These are phyloP conservation scores for Debaryomycetaceae sp. DNA, from an alignment of 1,139 yeast genomes.

Conservation along the genomic window DNA sequence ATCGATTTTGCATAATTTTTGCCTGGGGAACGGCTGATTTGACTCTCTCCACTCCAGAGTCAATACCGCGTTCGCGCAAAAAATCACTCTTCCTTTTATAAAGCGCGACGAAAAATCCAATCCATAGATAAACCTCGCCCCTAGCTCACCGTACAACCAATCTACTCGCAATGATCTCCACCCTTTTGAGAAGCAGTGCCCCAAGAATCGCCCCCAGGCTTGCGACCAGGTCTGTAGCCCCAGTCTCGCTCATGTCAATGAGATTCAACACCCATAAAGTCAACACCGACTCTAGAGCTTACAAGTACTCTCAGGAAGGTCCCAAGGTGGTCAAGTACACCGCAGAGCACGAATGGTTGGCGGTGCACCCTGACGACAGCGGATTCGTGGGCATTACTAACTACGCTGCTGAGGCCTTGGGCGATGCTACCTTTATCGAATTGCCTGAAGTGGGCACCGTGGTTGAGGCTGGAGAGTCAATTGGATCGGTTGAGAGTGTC, in stretches of 20 bases:
- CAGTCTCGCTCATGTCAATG: constrained; percentile 16
- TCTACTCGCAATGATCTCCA: constrained; percentile 6
- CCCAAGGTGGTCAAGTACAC: constrained; percentile 66
- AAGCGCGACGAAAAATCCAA: neutral
- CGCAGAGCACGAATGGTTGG: constrained; percentile 93
- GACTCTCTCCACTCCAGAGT: too few relatives aligned
- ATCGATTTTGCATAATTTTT: too few relatives aligned
- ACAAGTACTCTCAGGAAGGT: constrained; percentile 45
- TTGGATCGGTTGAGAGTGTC: constrained; percentile 93
- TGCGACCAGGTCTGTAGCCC: constrained; percentile 12
- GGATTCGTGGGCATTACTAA: constrained; percentile 89
- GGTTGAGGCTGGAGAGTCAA: constrained; percentile 70
- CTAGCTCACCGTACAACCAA: neutral
- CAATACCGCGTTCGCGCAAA: too few relatives aligned
- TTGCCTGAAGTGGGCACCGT: constrained; percentile 72
- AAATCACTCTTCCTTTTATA: too few relatives aligned
- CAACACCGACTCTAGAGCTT: constrained; percentile 49
- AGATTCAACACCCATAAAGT: constrained; percentile 44
- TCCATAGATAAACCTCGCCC: neutral
- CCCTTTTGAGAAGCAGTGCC: constrained; percentile 7
- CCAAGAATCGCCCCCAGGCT: constrained; percentile 14
- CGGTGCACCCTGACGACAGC: constrained; percentile 74
- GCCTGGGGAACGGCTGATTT: too few relatives aligned
- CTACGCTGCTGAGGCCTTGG: constrained; percentile 96
- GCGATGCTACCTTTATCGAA: constrained; percentile 94